Evolutionary conservation across 345 rosid genomes (phyloP).

Genomic region (Corchorus olitorius): DNA sequence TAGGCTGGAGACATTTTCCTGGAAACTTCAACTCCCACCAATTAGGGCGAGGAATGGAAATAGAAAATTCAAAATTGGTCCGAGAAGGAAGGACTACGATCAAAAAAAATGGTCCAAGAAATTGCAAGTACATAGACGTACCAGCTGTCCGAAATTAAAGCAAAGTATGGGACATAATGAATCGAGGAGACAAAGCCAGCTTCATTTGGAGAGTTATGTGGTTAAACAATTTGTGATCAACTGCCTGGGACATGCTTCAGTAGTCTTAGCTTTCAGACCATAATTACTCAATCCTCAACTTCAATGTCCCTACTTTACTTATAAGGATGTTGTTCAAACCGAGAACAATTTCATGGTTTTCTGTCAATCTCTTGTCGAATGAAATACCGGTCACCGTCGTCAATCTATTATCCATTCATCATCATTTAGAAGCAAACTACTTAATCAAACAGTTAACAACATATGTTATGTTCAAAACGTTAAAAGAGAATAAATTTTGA

Average conservation of each 20-base stretch:
- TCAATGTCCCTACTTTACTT: slow-evolving; percentile 7
- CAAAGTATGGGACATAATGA: neutral
- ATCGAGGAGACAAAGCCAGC: slow-evolving; percentile 12
- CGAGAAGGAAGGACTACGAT: neutral
- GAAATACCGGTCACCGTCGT: neutral
- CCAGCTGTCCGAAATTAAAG: slow-evolving; percentile 17
- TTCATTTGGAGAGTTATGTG: neutral
- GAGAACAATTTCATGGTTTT: neutral
- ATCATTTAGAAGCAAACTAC: neutral
- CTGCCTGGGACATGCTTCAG: slow-evolving; percentile 11
- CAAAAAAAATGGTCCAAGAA: neutral
- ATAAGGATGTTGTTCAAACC: neutral
- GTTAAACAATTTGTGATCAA: neutral
- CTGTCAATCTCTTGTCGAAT: neutral
- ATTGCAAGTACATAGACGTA: slow-evolving; percentile 14
- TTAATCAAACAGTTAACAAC: slow-evolving; percentile 13
- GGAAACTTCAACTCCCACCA: slow-evolving; percentile 7
- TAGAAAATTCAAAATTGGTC: neutral
- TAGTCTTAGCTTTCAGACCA: neutral
- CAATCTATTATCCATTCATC: neutral
- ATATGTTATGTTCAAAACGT: slow-evolving; percentile 10
- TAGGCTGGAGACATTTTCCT: neutral
- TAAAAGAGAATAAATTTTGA: no score
- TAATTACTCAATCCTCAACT: neutral
- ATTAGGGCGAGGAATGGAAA: neutral